Base-by-base conservation (phyloP, 2,329 filamentous ascomycete genomes). In the Aureobasidium sp. region DNA sequence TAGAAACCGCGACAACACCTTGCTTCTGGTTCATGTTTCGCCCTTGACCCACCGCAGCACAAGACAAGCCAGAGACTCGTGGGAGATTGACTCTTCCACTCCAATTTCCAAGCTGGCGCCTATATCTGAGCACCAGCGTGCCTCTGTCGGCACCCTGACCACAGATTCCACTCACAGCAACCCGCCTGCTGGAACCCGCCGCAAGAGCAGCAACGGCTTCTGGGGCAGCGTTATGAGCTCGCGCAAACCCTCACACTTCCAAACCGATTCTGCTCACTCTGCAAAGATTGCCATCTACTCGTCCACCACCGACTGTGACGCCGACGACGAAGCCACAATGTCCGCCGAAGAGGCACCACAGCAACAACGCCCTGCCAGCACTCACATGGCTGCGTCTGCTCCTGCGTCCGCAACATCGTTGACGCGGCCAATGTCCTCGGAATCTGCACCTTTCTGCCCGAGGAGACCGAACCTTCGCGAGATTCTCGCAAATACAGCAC, bases 401-500 rank as follows among this genome's bases (percentile, higher is more conserved):
- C 56, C 56, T 11, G 72, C 66, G 63, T 73, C 51, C 45, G 64
- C 37, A 37, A 65, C 42, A 59, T 62, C 37, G 44, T 45, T 22
- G 22, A 39, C 42, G 70, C 41, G 55, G 31, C 42, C 55, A 47
- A 37, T 29, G 55, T 48, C 41, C 17, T 66, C 66, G 45, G 70
- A 72, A 59, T 73, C 73, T 64, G 78, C 77, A 15, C 79, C 81
- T 20, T 83, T 83, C 69, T 82, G 79, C 75, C 73, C 83, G 71
- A 76, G 80, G 68, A 79, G 85, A 70, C 93, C 91, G 47, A 88
- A 90, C 34, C 80, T 99, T 55, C 83, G 87, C 63, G 93, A 97
- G 69, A 95, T 99, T 31, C 83, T 99, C 48, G 84, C 89, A 66
- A 94, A 97, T 76, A 85, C 84, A 48, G 90, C 94, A 39, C 86